Base-by-base conservation (phyloP, 2,329 filamentous ascomycete genomes). In the Exophiala spinifera region DNA sequence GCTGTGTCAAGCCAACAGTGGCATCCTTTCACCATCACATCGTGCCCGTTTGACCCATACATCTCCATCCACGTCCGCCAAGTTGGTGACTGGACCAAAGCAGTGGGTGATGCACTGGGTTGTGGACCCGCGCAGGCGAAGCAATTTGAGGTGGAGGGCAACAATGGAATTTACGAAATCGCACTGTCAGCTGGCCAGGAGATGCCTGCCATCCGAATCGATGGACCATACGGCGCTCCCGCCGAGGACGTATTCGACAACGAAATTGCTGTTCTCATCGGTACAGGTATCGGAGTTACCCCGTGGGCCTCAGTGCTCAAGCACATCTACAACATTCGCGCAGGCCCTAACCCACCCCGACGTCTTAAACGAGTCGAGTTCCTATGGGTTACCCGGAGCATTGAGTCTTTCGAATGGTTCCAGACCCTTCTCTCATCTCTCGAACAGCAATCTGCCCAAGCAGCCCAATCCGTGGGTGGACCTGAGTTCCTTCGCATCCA, bases 1-100 rank as follows among this genome's bases (percentile, higher is more conserved):
- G 86, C 88, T 5, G 84, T 99, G 50, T 96, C 90, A 61, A 83
- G 80, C 65, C 86, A 90, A 68, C 91, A 99, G 76, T 99, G 94
- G 94, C 94, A 99, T 74, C 94, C 94, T 1, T 99, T 97, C 70
- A 99, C 94, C 67, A 97, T 99, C 72, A 99, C 94, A 2, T 97
- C 94, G 8, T 99, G 94, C 73, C 94, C 94, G 4, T 94, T 90
- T 67, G 94, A 99, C 66, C 88, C 89, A 0, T 97, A 97, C 68
- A 84, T 97, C 62, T 96, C 90, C 36, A 82, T 99, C 25, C 94
- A 99, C 72, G 86, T 99, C 55, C 88, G 94, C 46, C 94, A 97
- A 75, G 92, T 97, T 5, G 94, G 94, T 63, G 94, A 99, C 74
- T 99, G 95, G 69, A 99, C 94, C 11, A 84, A 85, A 57, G 84